These are phyloP conservation scores for Penicillium frequentans DNA, from an alignment of 2,329 filamentous ascomycete species.

Conservation along the genomic window DNA sequence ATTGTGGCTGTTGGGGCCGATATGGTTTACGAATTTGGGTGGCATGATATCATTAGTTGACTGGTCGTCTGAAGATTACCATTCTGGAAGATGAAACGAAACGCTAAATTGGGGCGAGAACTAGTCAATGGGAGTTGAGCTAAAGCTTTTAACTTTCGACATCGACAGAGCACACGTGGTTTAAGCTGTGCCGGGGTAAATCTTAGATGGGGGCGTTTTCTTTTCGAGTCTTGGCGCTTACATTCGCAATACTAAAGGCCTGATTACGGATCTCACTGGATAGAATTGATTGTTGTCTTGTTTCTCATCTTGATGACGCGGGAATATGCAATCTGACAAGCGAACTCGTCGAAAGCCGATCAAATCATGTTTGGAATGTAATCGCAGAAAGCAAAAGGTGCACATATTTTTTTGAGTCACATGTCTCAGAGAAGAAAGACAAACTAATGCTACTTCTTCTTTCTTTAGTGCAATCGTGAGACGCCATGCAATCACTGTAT, in stretches of 20 bases:
- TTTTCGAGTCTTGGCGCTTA: constrained; percentile 9
- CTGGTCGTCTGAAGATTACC: neutral
- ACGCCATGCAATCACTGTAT: constrained; percentile 19
- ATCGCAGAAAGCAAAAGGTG: constrained; percentile 20
- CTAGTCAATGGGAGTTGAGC: neutral
- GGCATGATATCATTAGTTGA: neutral
- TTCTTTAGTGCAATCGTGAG: constrained; percentile 15
- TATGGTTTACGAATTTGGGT: neutral
- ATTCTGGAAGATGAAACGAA: neutral
- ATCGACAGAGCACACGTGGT: constrained; percentile 5
- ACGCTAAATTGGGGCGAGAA: neutral
- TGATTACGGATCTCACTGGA: neutral
- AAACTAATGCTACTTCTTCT: neutral
- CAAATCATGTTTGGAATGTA: constrained; percentile 19
- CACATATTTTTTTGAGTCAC: neutral
- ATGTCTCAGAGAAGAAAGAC: neutral
- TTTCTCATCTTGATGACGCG: neutral
- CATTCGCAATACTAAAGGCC: neutral
- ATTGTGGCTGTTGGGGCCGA: neutral
- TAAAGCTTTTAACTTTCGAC: constrained; percentile 6
- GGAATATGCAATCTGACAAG: constrained; percentile 15
- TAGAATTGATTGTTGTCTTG: neutral
- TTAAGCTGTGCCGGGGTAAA: constrained; percentile 7
- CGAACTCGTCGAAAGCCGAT: constrained; percentile 16
- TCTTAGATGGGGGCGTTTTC: constrained; percentile 7